Percentiles rank a stretch among this genome's conserved stretches.
Evolutionary conservation across 2,329 filamentous ascomycete genomes (phyloP).

Genomic region (Acrocalymma vagum): DNA sequence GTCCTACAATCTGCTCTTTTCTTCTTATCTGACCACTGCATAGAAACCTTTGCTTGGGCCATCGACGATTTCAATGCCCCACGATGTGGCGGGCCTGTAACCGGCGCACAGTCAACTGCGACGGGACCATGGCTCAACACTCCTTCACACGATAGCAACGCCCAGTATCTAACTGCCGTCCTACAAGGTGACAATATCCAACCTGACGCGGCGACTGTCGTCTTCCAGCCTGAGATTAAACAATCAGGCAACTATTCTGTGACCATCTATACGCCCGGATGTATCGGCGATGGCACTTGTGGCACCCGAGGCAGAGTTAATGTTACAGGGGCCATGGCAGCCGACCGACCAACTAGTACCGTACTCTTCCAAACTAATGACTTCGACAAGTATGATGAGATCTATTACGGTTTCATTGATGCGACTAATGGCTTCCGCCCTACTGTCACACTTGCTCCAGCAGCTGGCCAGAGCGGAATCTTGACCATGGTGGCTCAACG

Average conservation of each 20-base stretch:
- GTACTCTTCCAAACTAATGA: constrained; percentile 90
- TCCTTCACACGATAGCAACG: constrained; percentile 73
- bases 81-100: constrained; percentile 72
- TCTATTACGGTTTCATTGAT: constrained; percentile 88
- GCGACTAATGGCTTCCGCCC: constrained; percentile 80
- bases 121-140: constrained; percentile 79
- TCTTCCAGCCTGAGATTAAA: constrained; percentile 83
- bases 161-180: constrained; percentile 78
- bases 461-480: constrained; percentile 62
- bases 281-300: constrained; percentile 81
- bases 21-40: constrained; percentile 1
- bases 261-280: constrained; percentile 92
- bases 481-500: constrained; percentile 89
- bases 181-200: constrained; percentile 65
- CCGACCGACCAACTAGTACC: constrained; percentile 60
- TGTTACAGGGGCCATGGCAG: constrained; percentile 76
- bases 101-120: constrained; percentile 69
- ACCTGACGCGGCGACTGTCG: constrained; percentile 71
- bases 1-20: background rate
- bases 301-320: constrained; percentile 79
- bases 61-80: constrained; percentile 90
- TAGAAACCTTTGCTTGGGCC: constrained; percentile 83
- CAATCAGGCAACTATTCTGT: constrained; percentile 93
- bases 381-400: constrained; percentile 94
- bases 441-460: constrained; percentile 78